Percentiles rank a stretch among this genome's conserved stretches.
phyloP scores from a whole-genome alignment of 2,329 filamentous ascomycete species.

The Neopestalotiopsis sp. region DNA sequence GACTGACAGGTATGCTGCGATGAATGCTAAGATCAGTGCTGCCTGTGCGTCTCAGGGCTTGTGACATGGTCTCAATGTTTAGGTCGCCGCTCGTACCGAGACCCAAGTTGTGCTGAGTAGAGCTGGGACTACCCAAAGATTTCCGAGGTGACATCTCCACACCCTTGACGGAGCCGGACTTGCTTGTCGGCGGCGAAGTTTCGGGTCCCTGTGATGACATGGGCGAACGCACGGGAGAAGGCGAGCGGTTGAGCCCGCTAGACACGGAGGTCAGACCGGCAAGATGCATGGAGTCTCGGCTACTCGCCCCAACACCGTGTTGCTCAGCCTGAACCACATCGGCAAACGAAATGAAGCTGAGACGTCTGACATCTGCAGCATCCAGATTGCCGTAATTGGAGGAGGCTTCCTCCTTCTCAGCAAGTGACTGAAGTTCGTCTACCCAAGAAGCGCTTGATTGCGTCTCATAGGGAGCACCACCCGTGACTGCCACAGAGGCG shows the following conservation, averaged over 20 bases:
- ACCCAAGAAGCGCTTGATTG: conserved; percentile 55
- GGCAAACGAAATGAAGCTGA: conserved; percentile 96
- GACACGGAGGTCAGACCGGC: conserved; percentile 69
- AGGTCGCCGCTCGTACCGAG: conserved; percentile 68
- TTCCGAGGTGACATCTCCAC: conserved; percentile 71
- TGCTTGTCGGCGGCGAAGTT: conserved; percentile 78
- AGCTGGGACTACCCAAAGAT: conserved; percentile 68
- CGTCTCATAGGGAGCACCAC: conserved; percentile 45
- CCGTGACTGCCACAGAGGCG: conserved; percentile 71
- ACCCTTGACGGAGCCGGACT: conserved; percentile 75
- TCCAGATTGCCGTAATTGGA: conserved; percentile 83
- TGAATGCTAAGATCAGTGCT: conserved; percentile 75
- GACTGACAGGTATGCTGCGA: conserved; percentile 64
- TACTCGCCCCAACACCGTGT: conserved; percentile 54
- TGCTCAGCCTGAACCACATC: conserved; percentile 92
- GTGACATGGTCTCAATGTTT: conserved; percentile 91
- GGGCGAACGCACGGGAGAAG: conserved; percentile 81
- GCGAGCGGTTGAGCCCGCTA: conserved; percentile 66
- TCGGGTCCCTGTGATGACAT: conserved; percentile 72
- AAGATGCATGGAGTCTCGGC: conserved; percentile 73
- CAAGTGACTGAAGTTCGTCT: conserved; percentile 63
- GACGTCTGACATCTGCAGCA: conserved; percentile 75
- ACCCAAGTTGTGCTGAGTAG: conserved; percentile 53
- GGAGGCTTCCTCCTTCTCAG: conserved; percentile 64
- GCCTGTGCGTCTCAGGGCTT: conserved; percentile 83